These are phyloP conservation scores for Lepidium didymum DNA, from an alignment of 345 rosid species.

Conservation along the genomic window DNA sequence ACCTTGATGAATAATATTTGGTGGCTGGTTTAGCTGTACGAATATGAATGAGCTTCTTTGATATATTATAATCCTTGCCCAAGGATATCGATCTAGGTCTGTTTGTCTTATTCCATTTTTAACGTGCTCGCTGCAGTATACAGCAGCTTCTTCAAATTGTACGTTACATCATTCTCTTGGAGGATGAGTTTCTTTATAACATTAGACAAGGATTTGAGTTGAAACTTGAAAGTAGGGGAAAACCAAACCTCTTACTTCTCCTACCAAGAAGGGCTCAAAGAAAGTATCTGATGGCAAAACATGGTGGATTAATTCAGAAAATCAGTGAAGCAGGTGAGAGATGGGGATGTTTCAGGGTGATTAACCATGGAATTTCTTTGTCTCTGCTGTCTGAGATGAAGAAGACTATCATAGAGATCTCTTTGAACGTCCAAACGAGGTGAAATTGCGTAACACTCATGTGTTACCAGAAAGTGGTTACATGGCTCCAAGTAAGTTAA, in stretches of 20 bases:
- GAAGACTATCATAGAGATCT: neutral
- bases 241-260: neutral
- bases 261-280: neutral
- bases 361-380: neutral
- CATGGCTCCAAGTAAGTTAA: neutral
- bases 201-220: neutral
- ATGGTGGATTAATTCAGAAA: neutral
- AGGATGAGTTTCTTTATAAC: neutral
- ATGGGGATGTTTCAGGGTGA: neutral
- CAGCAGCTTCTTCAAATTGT: too few species aligned
- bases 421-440: neutral
- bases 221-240: neutral
- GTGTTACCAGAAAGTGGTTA: neutral
- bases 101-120: too few species aligned
- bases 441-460: neutral
- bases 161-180: too few species aligned
- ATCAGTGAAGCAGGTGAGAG: neutral
- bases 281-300: neutral
- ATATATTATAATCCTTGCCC: too few species aligned
- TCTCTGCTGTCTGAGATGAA: neutral
- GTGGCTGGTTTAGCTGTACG: slow-evolving; percentile 1
- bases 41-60: slow-evolving; percentile 10
- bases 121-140: too few species aligned
- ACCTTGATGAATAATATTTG: neutral
- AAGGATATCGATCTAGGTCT: too few species aligned